A percentile compares a stretch with the other conserved stretches of the same genome.
phyloP scores from a whole-genome alignment of 148 eudicot species.

The Dysphania ambrosioides region DNA sequence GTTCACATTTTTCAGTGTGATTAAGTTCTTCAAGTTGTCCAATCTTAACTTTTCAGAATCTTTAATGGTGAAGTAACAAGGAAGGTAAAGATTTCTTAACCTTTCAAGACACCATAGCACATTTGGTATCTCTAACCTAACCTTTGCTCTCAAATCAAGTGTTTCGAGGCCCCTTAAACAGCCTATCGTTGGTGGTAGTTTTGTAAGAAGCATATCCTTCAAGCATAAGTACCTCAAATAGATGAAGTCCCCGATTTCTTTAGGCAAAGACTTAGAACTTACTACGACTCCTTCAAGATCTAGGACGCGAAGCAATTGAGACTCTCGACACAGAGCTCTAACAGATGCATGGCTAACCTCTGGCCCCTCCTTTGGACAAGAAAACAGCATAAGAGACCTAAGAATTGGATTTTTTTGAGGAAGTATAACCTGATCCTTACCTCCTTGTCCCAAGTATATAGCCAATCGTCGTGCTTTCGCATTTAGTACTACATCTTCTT shows the following conservation, averaged over 20 bases:
- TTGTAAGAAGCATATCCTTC: slow-evolving; percentile 19
- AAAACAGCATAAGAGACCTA: slow-evolving; percentile 31
- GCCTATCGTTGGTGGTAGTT: slow-evolving; percentile 36
- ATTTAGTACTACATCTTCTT: background rate
- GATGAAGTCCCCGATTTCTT: slow-evolving; percentile 28
- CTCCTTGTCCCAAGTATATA: slow-evolving; percentile 21
- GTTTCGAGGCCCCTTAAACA: slow-evolving; percentile 39
- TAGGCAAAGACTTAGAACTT: slow-evolving; percentile 30
- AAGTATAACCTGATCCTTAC: slow-evolving; percentile 17
- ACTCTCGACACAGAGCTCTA: slow-evolving; percentile 23
- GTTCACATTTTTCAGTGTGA: slow-evolving; percentile 32
- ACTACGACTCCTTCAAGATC: slow-evolving; percentile 27
- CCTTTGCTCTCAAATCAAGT: slow-evolving; percentile 45
- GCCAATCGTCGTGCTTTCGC: slow-evolving; percentile 27
- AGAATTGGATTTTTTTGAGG: slow-evolving; percentile 11
- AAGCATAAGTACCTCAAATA: slow-evolving; percentile 50
- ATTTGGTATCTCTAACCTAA: slow-evolving; percentile 37
- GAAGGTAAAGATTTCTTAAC: slow-evolving; percentile 47
- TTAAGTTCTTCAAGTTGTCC: slow-evolving; percentile 23
- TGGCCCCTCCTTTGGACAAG: slow-evolving; percentile 16
- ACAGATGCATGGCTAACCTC: slow-evolving; percentile 17
- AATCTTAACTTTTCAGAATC: slow-evolving; percentile 25
- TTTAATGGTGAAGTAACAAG: slow-evolving; percentile 26
- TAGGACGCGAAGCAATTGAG: slow-evolving; percentile 31
- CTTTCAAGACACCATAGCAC: slow-evolving; percentile 30